These are phyloP conservation scores for Tulasnella sp. DNA, from an alignment of 768 basidiomycete species.

Conservation along the genomic window DNA sequence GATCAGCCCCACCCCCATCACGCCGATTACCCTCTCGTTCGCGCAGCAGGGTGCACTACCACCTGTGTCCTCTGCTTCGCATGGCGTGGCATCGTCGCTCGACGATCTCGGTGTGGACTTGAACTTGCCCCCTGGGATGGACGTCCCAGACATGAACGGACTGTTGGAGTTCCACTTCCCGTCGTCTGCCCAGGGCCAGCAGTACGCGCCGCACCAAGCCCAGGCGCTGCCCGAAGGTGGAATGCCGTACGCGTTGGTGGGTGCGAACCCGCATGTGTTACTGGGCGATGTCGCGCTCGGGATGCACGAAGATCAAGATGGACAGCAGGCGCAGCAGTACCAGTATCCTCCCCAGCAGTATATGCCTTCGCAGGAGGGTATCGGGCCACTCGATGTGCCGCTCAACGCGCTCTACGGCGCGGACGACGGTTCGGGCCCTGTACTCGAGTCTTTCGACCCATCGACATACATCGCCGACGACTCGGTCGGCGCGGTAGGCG, in stretches of 20 bases:
- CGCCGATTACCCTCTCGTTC: neutral
- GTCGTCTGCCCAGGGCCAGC: neutral
- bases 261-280: constrained; percentile 1
- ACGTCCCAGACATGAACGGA: neutral
- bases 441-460: constrained; percentile 8
- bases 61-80: neutral
- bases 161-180: constrained; percentile 12
- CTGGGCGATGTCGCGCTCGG: constrained; percentile 12
- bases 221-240: neutral
- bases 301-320: constrained; percentile 10
- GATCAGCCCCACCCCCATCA: constrained; percentile 14
- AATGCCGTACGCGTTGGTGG: neutral
- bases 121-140: neutral
- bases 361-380: neutral
- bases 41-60: neutral
- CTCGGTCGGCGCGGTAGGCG: neutral
- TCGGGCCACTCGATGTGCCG: constrained; percentile 9
- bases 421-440: neutral
- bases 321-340: neutral
- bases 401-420: constrained; percentile 9
- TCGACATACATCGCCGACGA: constrained; percentile 1
- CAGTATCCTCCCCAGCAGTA: neutral
- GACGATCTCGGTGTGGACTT: constrained; percentile 16
- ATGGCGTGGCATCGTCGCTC: neutral
- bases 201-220: neutral